These are phyloP conservation scores for Coemansia sp. DNA, from an alignment of 192 early-diverging fungal species.

Conservation along the genomic window DNA sequence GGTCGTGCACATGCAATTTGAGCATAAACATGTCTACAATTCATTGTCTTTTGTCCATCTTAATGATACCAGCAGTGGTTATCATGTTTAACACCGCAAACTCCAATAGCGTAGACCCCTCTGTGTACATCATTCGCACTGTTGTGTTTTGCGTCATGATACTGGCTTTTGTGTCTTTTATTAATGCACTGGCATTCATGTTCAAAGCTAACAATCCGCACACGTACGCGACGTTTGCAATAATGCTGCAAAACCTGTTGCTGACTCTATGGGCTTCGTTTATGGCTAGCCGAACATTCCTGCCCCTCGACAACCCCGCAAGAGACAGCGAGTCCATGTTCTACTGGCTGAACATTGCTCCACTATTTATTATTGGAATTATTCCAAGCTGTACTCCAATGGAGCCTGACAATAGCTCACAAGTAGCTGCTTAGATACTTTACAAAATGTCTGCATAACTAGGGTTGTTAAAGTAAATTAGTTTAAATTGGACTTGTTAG, in stretches of 20 bases:
- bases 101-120: background rate
- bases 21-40: background rate
- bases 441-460: too few relatives aligned
- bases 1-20: too few relatives aligned
- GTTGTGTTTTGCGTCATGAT: background rate
- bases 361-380: background rate
- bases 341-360: conserved; percentile 14
- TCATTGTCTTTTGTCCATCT: background rate
- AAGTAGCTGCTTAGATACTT: too few relatives aligned
- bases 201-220: too few relatives aligned
- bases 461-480: too few relatives aligned
- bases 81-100: background rate
- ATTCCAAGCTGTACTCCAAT: background rate
- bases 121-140: conserved; percentile 4
- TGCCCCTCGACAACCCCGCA: conserved; percentile 18
- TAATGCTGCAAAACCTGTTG: background rate
- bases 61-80: background rate
- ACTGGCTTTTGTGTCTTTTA: background rate
- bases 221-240: background rate
- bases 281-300: conserved; percentile 19
- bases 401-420: too few relatives aligned
- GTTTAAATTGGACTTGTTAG: too few relatives aligned
- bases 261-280: conserved; percentile 24
- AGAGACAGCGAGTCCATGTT: conserved; percentile 20
- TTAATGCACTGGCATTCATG: background rate